phyloP scores from a whole-genome alignment of 106 monocot genomes.

The Chionographis japonica region DNA sequence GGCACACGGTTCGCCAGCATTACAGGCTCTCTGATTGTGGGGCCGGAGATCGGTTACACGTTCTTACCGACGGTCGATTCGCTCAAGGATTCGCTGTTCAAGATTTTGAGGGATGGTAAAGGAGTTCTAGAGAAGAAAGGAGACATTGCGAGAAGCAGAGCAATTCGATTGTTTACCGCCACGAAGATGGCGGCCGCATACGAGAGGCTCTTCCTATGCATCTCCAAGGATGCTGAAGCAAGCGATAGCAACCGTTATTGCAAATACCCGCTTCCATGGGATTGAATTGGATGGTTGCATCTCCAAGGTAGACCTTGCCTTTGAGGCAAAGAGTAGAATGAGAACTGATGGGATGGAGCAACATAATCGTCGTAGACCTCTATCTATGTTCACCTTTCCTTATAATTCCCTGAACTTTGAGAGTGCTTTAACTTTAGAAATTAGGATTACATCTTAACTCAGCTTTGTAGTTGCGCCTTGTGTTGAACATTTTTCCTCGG shows the following conservation, averaged over 20 bases:
- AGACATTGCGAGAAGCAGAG: slow-evolving; percentile 41
- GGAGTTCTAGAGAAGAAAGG: slow-evolving; percentile 44
- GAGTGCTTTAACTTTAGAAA: no score
- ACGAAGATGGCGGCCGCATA: slow-evolving; percentile 74
- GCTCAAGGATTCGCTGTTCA: slow-evolving; percentile 37
- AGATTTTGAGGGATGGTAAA: slow-evolving; percentile 36
- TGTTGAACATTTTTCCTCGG: no score
- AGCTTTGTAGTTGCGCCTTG: no score
- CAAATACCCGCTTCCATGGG: slow-evolving; percentile 42
- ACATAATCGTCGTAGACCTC: no score
- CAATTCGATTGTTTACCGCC: slow-evolving; percentile 44
- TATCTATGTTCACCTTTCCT: no score
- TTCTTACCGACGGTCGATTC: slow-evolving; percentile 64
- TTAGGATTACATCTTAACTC: no score
- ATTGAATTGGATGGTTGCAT: neutral
- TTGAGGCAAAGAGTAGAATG: neutral
- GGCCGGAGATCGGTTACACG: slow-evolving; percentile 57
- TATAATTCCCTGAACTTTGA: no score
- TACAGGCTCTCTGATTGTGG: slow-evolving; percentile 51
- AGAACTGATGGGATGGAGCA: no score
- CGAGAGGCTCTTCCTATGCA: slow-evolving; percentile 83
- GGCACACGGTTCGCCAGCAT: slow-evolving; percentile 77
- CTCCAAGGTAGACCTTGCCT: no score
- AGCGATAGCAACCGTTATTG: slow-evolving; percentile 37
- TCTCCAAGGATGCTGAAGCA: slow-evolving; percentile 15